Base-by-base conservation (phyloP, 768 basidiomycete species). In the Suillus hirtellus region DNA sequence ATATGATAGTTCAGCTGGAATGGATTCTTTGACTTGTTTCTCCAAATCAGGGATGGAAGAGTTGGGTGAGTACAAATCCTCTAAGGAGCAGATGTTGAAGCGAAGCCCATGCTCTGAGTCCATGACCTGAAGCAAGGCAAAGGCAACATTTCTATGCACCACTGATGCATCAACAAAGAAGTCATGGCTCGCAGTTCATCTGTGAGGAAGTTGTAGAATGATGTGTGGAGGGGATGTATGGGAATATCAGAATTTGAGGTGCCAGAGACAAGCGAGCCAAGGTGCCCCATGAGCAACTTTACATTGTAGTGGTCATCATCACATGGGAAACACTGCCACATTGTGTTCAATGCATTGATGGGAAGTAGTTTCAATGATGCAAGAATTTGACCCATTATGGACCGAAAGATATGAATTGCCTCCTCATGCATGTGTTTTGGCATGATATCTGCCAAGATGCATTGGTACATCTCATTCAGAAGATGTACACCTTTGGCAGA, bases 141-240 rank as follows among this genome's bases (percentile, higher is more conserved):
- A 38, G 1, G 72, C 65, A 15, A 75, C 52, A 19, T 44, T 12
- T 1, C 40, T 19, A 6, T 42, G 47, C 2, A 14, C 14, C 0
- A 2, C 7, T 1, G 31, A n/a, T 7, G 40, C 15, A 37, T 65
- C 65, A 15, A 68, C 47, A 54, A 27, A 63, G 52, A 67, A 73
- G 14, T 58, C 24, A 12, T 35, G 40, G 11, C 67, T 65, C 71
- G 65, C 6, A 21, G 27, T 38, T 43, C 0, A 47, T 68, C 52
- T 2, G 38, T 59, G 15, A 73, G 65, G 60, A 70, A 76, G 42
- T 76, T 74, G 11, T 56, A 58, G 65, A 75, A 72, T 0, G 74
- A 75, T 2, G 70, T 42, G 40, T 75, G 74, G 4, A 73, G 63
- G 24, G 67, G 62, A 8, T 50, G 60, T 35, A 72, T 63, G 7